These are phyloP conservation scores for Tetradesmus obliquus DNA, from an alignment of 139 green algal species.

Conservation along the genomic window DNA sequence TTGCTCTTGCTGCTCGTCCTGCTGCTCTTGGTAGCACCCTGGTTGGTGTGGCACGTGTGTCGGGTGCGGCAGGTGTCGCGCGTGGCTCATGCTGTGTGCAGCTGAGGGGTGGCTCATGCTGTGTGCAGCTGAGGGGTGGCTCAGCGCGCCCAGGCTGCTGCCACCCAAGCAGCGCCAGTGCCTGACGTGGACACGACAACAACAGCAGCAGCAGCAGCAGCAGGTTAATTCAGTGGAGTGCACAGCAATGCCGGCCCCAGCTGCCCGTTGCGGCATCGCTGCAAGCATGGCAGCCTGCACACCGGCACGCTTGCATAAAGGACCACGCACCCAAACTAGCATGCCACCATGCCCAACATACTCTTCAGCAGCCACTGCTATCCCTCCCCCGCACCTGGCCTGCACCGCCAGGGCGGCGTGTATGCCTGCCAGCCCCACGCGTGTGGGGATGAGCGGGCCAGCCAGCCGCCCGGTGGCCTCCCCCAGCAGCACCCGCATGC, in stretches of 20 bases:
- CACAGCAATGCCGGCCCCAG: neutral
- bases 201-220: neutral
- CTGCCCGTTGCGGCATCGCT: neutral
- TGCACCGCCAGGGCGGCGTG: conserved; percentile 17
- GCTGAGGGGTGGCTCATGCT: neutral
- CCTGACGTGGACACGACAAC: neutral
- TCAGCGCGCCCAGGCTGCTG: neutral
- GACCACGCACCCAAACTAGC: neutral
- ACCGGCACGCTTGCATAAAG: neutral
- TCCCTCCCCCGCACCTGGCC: neutral
- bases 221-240: neutral
- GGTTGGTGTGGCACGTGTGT: conserved; percentile 21
- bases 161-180: conserved; percentile 46
- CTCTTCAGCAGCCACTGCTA: too few relatives aligned
- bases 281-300: neutral
- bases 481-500: conserved; percentile 79
- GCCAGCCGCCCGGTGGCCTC: conserved; percentile 56
- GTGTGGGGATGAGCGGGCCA: neutral
- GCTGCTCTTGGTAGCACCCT: neutral
- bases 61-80: neutral
- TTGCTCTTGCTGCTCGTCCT: neutral
- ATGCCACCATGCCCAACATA: neutral
- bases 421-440: conserved; percentile 25
- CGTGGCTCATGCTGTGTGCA: neutral
- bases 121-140: neutral